Base-by-base conservation (phyloP, 2,329 filamentous ascomycete genomes). In the Mycosphaerelloides madeirae region DNA sequence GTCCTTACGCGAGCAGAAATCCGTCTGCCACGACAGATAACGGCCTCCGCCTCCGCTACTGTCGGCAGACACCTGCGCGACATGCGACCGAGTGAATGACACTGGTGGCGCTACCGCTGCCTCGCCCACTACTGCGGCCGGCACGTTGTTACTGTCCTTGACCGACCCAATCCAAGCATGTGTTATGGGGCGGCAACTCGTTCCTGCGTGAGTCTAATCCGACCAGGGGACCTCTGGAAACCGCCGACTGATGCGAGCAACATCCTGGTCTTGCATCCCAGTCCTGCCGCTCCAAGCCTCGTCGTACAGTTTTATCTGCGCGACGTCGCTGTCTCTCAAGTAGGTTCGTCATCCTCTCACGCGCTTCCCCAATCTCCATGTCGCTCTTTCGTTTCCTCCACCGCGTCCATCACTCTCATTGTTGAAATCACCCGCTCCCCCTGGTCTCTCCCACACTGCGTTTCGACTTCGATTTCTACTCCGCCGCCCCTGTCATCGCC, bases 261-360 rank as follows among this genome's bases (percentile, higher is more conserved):
- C 41, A 25, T 25, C 22, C 22, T 9, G 22, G 22, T 9, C 22
- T 25, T 6, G 6, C 22, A 25, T 25, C 48, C 48, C 38, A 28
- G 48, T 50, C 48, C 40, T 38, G 48, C 48, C 28, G 35, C 37
- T 38, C 38, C 38, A 35, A 20, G 29, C 18, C 20, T 7, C 16
- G 45, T 50, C 36, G 47, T 53, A 44, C 50, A 50, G 19, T 44
- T 38, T 48, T 53, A 48, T 50, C 45, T 46, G 38, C 46, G 33
- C 48, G 48, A 53, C 43, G 38, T 53, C 47, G 47, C 44, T 25
- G 19, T 41, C 19, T 38, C 43, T 28, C 34, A 43, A 44, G 46
- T 41, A 36, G 41, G 32, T 31, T 43, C 16, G 32, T 41, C 19
- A 44, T 41, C 34, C 38, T 44, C 50, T 43, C 22, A 16, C 35